These are phyloP conservation scores for Cyberlindnera amylophila DNA, from an alignment of 805 yeast species.

Conservation along the genomic window DNA sequence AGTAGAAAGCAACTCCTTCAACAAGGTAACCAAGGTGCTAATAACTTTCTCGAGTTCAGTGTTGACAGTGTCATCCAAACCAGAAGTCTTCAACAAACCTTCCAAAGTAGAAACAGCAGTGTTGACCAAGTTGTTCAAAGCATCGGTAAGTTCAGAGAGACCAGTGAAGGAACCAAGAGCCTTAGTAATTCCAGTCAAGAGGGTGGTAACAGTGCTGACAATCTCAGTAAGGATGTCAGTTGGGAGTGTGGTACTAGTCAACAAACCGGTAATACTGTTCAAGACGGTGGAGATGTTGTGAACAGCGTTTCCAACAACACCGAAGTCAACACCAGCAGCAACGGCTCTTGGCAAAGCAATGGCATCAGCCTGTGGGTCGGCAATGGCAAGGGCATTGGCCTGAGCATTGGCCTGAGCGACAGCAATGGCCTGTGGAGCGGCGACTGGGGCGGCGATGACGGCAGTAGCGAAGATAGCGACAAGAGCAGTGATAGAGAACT, in stretches of 20 bases:
- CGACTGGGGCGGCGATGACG: slow-evolving; percentile 23
- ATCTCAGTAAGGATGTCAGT: slow-evolving; percentile 5
- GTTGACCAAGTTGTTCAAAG: slow-evolving; percentile 8
- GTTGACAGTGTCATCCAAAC: slow-evolving; percentile 5
- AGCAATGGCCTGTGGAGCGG: slow-evolving; percentile 12
- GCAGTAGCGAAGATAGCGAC: slow-evolving; percentile 32
- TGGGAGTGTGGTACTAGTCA: slow-evolving; percentile 10
- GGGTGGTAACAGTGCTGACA: slow-evolving; percentile 3
- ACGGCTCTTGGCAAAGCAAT: slow-evolving; percentile 1
- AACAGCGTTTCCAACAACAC: slow-evolving; percentile 1
- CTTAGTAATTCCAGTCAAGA: slow-evolving; percentile 11
- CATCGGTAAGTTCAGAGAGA: slow-evolving; percentile 7
- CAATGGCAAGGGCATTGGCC: not conserved
- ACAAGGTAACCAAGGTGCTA: slow-evolving; percentile 1
- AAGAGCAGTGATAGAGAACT: slow-evolving; percentile 30
- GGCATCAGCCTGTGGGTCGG: slow-evolving; percentile 4
- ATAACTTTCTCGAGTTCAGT: slow-evolving; percentile 4
- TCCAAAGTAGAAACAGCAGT: slow-evolving; percentile 12
- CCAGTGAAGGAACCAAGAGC: slow-evolving; percentile 13
- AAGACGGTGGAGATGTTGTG: slow-evolving; percentile 5
- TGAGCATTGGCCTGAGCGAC: slow-evolving; percentile 10
- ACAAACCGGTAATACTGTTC: slow-evolving; percentile 2
- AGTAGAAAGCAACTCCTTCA: slow-evolving; percentile 8
- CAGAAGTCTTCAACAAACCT: slow-evolving; percentile 7
- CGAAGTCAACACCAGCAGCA: slow-evolving; percentile 2